Evolutionary conservation across 2,329 filamentous ascomycete genomes (phyloP).

Genomic region (Thielaviopsis cerberus): DNA sequence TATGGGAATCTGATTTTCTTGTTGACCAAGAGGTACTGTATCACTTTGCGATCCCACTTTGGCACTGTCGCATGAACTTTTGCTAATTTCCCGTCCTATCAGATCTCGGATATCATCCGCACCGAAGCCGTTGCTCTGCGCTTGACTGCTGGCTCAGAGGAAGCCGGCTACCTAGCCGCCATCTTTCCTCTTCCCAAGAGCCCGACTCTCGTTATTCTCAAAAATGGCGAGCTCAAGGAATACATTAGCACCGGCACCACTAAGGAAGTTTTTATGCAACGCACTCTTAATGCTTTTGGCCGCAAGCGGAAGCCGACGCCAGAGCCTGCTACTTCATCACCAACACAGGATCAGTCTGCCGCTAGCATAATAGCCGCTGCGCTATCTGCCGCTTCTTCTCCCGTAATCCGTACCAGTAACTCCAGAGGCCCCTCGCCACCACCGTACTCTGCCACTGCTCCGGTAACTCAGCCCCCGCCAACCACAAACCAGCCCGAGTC

Average conservation of each 20-base stretch:
- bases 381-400: conserved; percentile 13
- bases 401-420: conserved; percentile 9
- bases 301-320: conserved; percentile 11
- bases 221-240: conserved; percentile 59
- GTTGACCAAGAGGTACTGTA: conserved; percentile 31
- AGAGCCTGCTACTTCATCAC: conserved; percentile 6
- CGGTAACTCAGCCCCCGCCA: conserved; percentile 9
- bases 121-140: conserved; percentile 51
- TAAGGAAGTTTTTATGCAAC: conserved; percentile 46
- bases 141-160: conserved; percentile 53
- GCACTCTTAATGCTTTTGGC: conserved; percentile 20
- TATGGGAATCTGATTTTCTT: conserved; percentile 56
- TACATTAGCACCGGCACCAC: conserved; percentile 48
- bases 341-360: conserved; percentile 9
- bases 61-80: neutral
- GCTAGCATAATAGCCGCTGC: conserved; percentile 11
- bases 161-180: conserved; percentile 63
- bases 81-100: conserved; percentile 11
- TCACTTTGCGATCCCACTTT: neutral
- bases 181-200: conserved; percentile 64
- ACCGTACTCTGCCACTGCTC: conserved; percentile 11
- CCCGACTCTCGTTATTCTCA: conserved; percentile 66
- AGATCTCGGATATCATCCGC: conserved; percentile 39
- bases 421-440: conserved; percentile 12
- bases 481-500: conserved; percentile 6